Evolutionary conservation across 768 basidiomycete species (phyloP), one percentile per base, ranked within the genome.

Genomic region (Roridomyces roridus): DNA sequence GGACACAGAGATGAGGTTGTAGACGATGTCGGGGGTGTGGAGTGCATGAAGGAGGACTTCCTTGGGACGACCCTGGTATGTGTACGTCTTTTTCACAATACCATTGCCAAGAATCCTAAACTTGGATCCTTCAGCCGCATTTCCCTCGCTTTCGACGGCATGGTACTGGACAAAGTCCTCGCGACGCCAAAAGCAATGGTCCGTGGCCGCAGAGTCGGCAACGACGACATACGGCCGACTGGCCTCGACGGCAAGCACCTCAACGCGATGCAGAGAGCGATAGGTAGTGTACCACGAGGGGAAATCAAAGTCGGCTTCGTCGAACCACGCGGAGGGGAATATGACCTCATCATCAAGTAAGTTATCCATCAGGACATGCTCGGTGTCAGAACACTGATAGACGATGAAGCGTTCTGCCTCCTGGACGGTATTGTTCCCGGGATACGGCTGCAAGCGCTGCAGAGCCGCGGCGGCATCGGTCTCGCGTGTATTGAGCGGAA

Each of bases 311-410:
- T 23, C 26, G 20, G 14, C 14, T n/a, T 52, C 31, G 28, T 3
- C 21, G 28, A 59, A 28, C 6, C 9, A 35, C 0, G 4, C 3
- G 11, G 57, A 39, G 14, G 51, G 40, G 31, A 59, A 20, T 14
- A 25, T 26, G 10, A 42, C 18, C 20, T 59, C 51, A 1, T 14
- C 3, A 40, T 59, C 46, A 21, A 21, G 14, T 37, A 48, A 26
- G 29, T 47, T 52, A 17, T 59, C 57, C 45, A 59, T 43, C 5
- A 59, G 14, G n/a, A 59, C 20, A 18, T 59, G 57, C 14, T 59
- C 31, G 0, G 45, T 46, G 45, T 48, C 57, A n/a, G 51, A 52
- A 10, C 39, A 47, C 24, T 46, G 48, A n/a, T 57, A 57, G 14
- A 51, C 43, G 7, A 57, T 10, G 49, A 57, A 57, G 5, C 49